phyloP scores from a whole-genome alignment of 768 basidiomycete species.

The Coprinellus micaceus region DNA sequence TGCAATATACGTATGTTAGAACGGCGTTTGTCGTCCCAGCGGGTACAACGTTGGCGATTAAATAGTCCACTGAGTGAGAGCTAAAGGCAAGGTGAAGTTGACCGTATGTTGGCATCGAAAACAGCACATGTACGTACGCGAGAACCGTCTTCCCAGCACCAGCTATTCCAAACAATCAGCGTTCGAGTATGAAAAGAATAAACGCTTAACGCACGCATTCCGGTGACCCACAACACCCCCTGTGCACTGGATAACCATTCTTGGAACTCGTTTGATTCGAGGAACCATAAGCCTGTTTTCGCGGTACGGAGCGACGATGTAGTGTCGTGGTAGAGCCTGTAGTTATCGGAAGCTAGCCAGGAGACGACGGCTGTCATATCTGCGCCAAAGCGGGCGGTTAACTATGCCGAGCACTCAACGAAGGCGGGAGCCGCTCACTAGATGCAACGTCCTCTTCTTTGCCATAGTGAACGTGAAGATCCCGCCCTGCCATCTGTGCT shows the following conservation, averaged over 20 bases:
- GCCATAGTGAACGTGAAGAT: neutral
- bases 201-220: neutral
- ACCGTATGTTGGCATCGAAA: neutral
- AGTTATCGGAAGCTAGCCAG: neutral
- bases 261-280: neutral
- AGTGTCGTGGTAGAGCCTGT: neutral
- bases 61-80: neutral
- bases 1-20: too few relatives aligned
- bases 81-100: neutral
- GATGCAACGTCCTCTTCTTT: neutral
- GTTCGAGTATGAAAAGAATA: neutral
- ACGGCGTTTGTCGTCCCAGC: too few relatives aligned
- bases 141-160: neutral
- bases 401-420: neutral
- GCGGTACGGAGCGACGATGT: neutral
- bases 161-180: neutral
- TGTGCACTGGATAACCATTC: neutral
- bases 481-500: neutral
- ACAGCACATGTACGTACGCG: neutral
- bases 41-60: neutral
- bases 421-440: neutral
- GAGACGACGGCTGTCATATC: neutral
- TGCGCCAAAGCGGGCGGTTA: neutral
- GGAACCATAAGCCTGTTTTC: neutral
- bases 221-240: neutral